phyloP scores from a whole-genome alignment of 108 stramenopile genomes.

The Phaeodactylum tricornutum region DNA sequence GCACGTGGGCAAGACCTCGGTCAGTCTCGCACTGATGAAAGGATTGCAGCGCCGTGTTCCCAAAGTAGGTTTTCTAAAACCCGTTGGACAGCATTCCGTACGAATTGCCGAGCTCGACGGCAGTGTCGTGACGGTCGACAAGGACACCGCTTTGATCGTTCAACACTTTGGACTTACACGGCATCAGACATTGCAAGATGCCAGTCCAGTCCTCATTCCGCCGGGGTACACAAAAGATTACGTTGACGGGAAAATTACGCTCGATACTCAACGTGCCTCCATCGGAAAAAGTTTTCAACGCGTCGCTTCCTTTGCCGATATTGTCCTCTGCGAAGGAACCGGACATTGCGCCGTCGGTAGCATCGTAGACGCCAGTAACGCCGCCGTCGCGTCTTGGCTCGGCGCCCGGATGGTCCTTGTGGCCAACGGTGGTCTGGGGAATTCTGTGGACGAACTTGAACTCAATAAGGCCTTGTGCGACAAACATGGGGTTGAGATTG shows the following conservation, averaged over 20 bases:
- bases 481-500: constrained; percentile 61
- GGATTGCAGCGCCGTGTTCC: constrained; percentile 74
- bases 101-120: constrained; percentile 20
- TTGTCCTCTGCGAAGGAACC: constrained; percentile 87
- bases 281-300: constrained; percentile 28
- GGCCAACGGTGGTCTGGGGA: constrained; percentile 87
- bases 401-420: constrained; percentile 84
- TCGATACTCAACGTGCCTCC: constrained; percentile 32
- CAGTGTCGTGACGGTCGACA: constrained; percentile 33
- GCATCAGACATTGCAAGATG: constrained; percentile 66
- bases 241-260: constrained; percentile 69
- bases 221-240: constrained; percentile 75
- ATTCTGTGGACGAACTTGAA: constrained; percentile 82
- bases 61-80: constrained; percentile 88
- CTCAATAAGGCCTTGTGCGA: constrained; percentile 76
- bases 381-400: constrained; percentile 70
- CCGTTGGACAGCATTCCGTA: constrained; percentile 58
- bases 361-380: constrained; percentile 79
- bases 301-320: constrained; percentile 22
- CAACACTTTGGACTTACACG: constrained; percentile 58
- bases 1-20: constrained; percentile 91
- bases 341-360: constrained; percentile 86
- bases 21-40: constrained; percentile 68
- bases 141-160: constrained; percentile 75
- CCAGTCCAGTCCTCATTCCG: constrained; percentile 85